Percentiles rank a stretch among this genome's conserved stretches.
phyloP scores from a whole-genome alignment of 1,284 basidiomycete species.

The Rhodotorula sp. region DNA sequence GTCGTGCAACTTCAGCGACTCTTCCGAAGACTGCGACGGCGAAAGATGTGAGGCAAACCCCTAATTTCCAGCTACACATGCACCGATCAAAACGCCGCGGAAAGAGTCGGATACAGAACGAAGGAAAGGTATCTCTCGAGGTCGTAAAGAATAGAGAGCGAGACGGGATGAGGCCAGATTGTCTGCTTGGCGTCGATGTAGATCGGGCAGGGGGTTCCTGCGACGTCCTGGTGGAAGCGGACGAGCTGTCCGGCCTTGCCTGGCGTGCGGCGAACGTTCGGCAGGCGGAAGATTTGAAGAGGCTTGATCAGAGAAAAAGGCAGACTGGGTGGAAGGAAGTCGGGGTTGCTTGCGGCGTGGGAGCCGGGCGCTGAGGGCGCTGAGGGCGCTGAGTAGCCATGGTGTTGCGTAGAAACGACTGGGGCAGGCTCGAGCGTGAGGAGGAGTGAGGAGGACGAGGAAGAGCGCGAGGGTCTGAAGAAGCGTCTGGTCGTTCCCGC shows the following conservation, averaged over 20 bases:
- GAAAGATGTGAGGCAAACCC: background rate
- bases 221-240: conserved; percentile 9
- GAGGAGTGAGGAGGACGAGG: background rate
- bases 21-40: background rate
- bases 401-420: background rate
- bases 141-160: conserved; percentile 19
- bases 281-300: conserved; percentile 50
- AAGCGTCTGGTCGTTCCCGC: no score
- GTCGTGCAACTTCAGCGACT: background rate
- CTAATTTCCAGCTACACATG: no score
- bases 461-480: background rate
- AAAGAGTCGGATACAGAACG: background rate
- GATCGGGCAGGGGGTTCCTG: background rate
- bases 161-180: conserved; percentile 8
- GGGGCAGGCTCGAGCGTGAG: background rate
- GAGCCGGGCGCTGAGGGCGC: background rate
- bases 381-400: no score
- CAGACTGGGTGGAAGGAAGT: background rate
- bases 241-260: conserved; percentile 54
- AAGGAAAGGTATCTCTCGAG: background rate
- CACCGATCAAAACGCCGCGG: background rate
- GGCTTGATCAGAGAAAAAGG: background rate
- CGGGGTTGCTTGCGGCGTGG: background rate
- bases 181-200: conserved; percentile 11
- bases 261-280: conserved; percentile 58